Evolutionary conservation across 306 rosid genomes (phyloP).

Genomic region (Inga leiocalycina): DNA sequence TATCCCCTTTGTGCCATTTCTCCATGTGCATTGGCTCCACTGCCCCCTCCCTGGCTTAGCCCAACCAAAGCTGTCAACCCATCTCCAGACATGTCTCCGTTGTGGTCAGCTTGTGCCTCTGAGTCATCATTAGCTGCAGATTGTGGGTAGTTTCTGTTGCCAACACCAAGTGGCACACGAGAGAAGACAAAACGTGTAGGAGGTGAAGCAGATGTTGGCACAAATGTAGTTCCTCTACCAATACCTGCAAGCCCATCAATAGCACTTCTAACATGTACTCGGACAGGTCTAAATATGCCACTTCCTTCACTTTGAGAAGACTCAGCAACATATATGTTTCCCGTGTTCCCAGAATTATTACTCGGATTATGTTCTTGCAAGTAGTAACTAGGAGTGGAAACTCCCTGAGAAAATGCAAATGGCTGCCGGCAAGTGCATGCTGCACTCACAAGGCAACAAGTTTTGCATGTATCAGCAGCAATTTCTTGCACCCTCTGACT

Average conservation of each 20-base stretch:
- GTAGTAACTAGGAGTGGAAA: conserved; percentile 62
- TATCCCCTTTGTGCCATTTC: conserved; percentile 76
- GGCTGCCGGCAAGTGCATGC: conserved; percentile 87
- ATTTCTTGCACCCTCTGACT: conserved; percentile 98
- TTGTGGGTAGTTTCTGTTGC: conserved; percentile 85
- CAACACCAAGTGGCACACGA: conserved; percentile 87
- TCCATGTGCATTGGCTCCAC: conserved; percentile 56
- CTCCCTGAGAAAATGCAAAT: conserved; percentile 71
- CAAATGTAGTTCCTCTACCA: conserved; percentile 89
- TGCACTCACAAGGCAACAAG: conserved; percentile 75
- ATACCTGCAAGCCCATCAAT: conserved; percentile 97
- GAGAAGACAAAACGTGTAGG: conserved; percentile 96
- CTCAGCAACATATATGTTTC: conserved; percentile 82
- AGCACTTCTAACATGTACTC: conserved; percentile 91
- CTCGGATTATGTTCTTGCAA: conserved; percentile 79
- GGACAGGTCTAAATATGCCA: conserved; percentile 78
- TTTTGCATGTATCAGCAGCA: conserved; percentile 90
- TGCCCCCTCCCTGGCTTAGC: conserved; percentile 78
- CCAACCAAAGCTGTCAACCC: conserved; percentile 98
- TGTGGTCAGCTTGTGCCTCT: conserved; percentile 79
- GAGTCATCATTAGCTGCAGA: conserved; percentile 92
- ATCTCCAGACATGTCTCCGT: conserved; percentile 82
- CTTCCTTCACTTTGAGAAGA: conserved; percentile 76
- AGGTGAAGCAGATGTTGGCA: conserved; percentile 81
- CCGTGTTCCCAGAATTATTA: conserved; percentile 62